Evolutionary conservation across 2,329 filamentous ascomycete species (phyloP), one percentile per base, ranked within the genome.

Genomic region (Epichloe amarillans): DNA sequence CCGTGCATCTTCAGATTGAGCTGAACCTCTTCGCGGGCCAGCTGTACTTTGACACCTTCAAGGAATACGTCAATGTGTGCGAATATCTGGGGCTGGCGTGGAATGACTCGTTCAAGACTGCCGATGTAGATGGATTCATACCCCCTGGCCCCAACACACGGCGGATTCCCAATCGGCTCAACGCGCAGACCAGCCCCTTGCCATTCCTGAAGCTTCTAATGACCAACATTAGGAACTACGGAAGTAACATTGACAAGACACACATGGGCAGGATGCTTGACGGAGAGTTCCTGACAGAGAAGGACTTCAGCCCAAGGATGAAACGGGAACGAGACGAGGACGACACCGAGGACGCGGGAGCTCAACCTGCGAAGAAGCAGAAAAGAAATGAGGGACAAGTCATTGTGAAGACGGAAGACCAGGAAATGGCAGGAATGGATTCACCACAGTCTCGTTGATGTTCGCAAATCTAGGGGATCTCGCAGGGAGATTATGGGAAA

Each of bases 21-120:
- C 69, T 88, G 0, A 83, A 84, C 41, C 64, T 88, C 0, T 87
- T 88, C 49, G 70, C 84, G 0, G 84, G 84, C 0, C 80, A 84
- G 50, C 68, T 87, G 0, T 88, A 86, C 56, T 66, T 87, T 10
- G 62, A 60, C 0, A 72, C 69, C 0, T 76, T 71, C 44, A 52
- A 65, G 0, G 74, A 84, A 50, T 88, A 87, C 54, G 54, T 61
- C 0, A 60, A 66, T 1, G 59, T 75, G 0, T 83, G 79, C 52
- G 59, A 66, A 1, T 73, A 72, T 37, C 64, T 85, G 0, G 75
- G 79, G 0, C 58, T 84, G 0, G 62, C 68, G 0, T 68, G 62
- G 52, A 46, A 30, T 10, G 26, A 30, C 26, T 30, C 26, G 26
- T 30, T 30, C 26, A 30, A 30, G 26, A 30, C 8, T 3, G 8